A percentile compares a stretch with the other conserved stretches of the same genome.
These are phyloP conservation scores for Hippophae gyantsensis DNA, from an alignment of 306 rosid genomes.

Conservation along the genomic window DNA sequence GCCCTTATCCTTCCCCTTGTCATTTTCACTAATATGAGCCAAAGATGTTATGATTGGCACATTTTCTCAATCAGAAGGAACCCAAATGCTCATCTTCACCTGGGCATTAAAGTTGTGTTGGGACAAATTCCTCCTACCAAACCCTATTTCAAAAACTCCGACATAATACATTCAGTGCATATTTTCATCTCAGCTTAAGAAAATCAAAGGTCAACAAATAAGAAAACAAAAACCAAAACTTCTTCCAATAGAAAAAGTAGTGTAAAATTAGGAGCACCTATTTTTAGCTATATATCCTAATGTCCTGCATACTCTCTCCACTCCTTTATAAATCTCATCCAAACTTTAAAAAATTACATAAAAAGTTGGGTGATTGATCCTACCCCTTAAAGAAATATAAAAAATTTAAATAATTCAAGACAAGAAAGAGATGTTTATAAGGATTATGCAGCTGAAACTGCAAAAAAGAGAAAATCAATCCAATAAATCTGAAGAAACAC, in stretches of 20 bases:
- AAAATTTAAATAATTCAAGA: constrained; percentile 7
- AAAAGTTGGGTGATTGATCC: not conserved
- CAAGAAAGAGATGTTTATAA: not conserved
- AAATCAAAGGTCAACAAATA: not conserved
- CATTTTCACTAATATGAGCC: constrained; percentile 48
- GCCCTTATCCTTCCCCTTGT: constrained; percentile 67
- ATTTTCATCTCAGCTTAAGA: too few species aligned
- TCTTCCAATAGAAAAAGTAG: not conserved
- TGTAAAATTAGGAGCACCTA: constrained; percentile 2
- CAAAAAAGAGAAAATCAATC: constrained; percentile 1
- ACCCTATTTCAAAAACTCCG: too few species aligned
- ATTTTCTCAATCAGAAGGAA: constrained; percentile 19
- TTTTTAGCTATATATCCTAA: constrained; percentile 12
- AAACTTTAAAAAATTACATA: too few species aligned
- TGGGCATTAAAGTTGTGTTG: constrained; percentile 13
- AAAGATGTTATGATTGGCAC: constrained; percentile 24
- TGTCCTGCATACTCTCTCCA: constrained; percentile 7
- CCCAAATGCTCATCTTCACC: constrained; percentile 17
- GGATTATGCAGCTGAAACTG: constrained; percentile 28
- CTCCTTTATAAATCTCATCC: too few species aligned
- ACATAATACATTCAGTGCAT: too few species aligned
- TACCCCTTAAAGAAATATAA: constrained; percentile 10
- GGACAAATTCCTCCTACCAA: too few species aligned
- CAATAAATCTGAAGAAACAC: not conserved
- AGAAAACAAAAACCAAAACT: not conserved